Conservation (phyloP, 129 eudicot genomes). For the Pittosporum tobira region DNA sequence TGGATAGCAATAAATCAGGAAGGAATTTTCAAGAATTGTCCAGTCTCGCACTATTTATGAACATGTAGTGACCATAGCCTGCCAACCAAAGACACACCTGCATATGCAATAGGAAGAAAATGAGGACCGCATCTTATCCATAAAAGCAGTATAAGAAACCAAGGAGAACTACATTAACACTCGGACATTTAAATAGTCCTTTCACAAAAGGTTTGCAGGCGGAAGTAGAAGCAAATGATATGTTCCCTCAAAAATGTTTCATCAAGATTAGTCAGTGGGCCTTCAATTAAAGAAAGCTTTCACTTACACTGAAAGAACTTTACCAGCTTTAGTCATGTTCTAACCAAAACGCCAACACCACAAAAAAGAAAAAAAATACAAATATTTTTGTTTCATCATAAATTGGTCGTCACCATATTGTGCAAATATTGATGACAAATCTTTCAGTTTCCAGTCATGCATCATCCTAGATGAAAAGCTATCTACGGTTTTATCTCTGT, state of each 20-base stretch:
- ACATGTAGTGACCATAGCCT: background rate
- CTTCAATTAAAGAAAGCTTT: background rate
- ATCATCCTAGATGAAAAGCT: no score
- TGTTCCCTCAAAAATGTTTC: background rate
- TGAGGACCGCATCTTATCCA: background rate
- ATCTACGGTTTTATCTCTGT: no score
- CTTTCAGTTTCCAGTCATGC: no score
- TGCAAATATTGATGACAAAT: no score
- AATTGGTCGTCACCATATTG: no score
- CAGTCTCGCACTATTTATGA: background rate
- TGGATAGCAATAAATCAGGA: background rate
- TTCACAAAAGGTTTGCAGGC: background rate
- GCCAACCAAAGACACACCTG: slow-evolving; percentile 3
- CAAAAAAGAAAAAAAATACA: no score
- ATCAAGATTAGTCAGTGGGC: background rate
- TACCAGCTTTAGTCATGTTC: no score
- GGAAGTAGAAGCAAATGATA: background rate
- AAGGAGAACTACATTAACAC: no score
- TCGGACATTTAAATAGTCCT: background rate
- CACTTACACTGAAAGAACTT: no score
- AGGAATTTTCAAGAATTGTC: background rate
- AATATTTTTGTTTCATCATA: no score
- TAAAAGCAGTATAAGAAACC: background rate
- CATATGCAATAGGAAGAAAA: background rate
- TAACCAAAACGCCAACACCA: no score